Evolutionary conservation across 768 basidiomycete genomes (phyloP).

Genomic region (Hericium alpestre): DNA sequence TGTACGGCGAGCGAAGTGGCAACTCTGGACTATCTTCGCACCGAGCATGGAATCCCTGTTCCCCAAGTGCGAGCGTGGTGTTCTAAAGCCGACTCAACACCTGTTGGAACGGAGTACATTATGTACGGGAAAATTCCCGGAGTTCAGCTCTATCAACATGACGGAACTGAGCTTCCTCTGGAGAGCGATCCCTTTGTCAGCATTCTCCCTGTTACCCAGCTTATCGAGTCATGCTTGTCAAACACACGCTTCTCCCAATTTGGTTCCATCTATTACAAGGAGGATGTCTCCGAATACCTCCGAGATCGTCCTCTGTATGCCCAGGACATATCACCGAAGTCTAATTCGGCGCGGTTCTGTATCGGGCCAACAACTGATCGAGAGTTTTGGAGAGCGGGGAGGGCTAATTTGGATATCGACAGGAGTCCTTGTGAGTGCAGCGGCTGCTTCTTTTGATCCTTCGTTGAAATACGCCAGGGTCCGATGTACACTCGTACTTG

Average conservation of each 20-base stretch:
- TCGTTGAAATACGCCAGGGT: background rate
- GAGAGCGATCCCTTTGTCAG: background rate
- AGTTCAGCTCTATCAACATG: background rate
- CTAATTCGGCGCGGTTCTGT: constrained; percentile 3
- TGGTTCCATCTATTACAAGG: constrained; percentile 13
- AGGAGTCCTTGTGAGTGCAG: constrained; percentile 8
- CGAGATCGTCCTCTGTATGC: constrained; percentile 7
- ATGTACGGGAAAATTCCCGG: constrained; percentile 30
- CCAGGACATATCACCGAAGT: background rate
- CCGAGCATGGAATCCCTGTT: constrained; percentile 26
- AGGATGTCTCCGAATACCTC: constrained; percentile 7
- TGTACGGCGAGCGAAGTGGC: constrained; percentile 37
- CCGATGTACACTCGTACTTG: constrained; percentile 5
- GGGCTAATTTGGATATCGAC: constrained; percentile 6
- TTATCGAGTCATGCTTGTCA: background rate
- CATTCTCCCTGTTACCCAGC: background rate
- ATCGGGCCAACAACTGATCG: constrained; percentile 11
- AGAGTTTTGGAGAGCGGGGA: constrained; percentile 10
- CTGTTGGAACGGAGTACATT: constrained; percentile 21
- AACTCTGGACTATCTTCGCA: constrained; percentile 31
- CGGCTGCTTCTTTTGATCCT: background rate
- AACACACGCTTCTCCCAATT: constrained; percentile 9
- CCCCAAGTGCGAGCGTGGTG: constrained; percentile 32
- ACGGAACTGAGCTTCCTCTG: background rate
- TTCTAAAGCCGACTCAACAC: constrained; percentile 18